phyloP scores from a whole-genome alignment of 495 filamentous ascomycete species.

The Penicillium flavigenum region DNA sequence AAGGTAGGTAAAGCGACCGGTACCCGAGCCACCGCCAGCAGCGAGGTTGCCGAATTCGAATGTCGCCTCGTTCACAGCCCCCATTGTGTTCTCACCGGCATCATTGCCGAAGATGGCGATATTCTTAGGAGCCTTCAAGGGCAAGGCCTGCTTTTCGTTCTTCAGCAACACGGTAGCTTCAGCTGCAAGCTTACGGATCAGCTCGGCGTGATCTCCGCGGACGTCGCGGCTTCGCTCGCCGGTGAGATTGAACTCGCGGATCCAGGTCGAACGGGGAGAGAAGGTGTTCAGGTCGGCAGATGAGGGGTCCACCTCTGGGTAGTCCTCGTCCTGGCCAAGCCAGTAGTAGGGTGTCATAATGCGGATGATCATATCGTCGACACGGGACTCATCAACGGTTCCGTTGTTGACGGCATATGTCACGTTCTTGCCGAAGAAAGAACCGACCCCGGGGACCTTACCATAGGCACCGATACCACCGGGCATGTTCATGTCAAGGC shows the following conservation, averaged over 20 bases:
- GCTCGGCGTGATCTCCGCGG: constrained; percentile 48
- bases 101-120: constrained; percentile 63
- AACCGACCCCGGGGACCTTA: constrained; percentile 22
- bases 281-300: constrained; percentile 64
- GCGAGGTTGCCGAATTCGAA: constrained; percentile 59
- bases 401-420: constrained; percentile 48
- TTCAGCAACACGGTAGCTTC: constrained; percentile 63
- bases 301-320: constrained; percentile 44
- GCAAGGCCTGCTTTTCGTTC: constrained; percentile 55
- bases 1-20: constrained; percentile 49
- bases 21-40: constrained; percentile 59
- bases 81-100: constrained; percentile 52
- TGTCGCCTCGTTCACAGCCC: constrained; percentile 39
- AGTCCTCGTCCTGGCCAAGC: constrained; percentile 49
- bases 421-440: constrained; percentile 55
- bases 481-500: constrained; percentile 64
- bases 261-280: constrained; percentile 59
- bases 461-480: constrained; percentile 34
- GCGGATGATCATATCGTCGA: constrained; percentile 49
- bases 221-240: constrained; percentile 50
- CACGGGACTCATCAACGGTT: constrained; percentile 60
- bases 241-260: constrained; percentile 54
- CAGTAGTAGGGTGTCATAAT: constrained; percentile 57
- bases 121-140: constrained; percentile 49
- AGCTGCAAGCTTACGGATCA: constrained; percentile 58